Evolutionary conservation across 495 filamentous ascomycete genomes (phyloP).

Genomic region (Penicillium mononematosum): DNA sequence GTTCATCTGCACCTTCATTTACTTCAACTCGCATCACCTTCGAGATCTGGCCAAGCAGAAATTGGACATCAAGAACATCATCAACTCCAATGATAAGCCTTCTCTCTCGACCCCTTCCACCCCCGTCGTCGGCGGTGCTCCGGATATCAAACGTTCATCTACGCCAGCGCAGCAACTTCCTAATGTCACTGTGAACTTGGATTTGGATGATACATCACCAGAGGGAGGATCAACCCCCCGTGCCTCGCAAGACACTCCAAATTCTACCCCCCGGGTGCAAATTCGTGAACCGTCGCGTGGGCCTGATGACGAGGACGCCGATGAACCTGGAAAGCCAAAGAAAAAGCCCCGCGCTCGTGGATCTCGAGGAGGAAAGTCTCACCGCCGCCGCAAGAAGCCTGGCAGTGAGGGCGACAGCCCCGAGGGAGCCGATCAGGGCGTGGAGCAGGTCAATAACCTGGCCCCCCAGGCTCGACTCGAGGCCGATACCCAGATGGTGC

Average conservation of each 20-base stretch:
- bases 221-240: constrained; percentile 30
- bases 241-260: constrained; percentile 25
- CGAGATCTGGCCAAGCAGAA: constrained; percentile 50
- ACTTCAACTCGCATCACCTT: constrained; percentile 50
- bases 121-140: constrained; percentile 32
- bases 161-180: constrained; percentile 28
- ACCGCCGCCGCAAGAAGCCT: constrained; percentile 60
- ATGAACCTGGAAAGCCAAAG: constrained; percentile 58
- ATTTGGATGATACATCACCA: constrained; percentile 25
- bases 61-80: constrained; percentile 53
- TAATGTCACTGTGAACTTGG: constrained; percentile 37
- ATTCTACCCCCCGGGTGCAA: constrained; percentile 36
- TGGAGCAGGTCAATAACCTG: constrained; percentile 40
- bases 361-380: constrained; percentile 73
- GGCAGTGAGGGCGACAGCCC: constrained; percentile 42
- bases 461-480: constrained; percentile 51
- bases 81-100: constrained; percentile 45
- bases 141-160: constrained; percentile 29
- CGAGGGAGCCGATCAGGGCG: constrained; percentile 44
- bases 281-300: constrained; percentile 47
- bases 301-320: constrained; percentile 38
- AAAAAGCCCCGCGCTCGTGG: constrained; percentile 77
- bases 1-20: constrained; percentile 49
- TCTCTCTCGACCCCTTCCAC: constrained; percentile 47
- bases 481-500: constrained; percentile 51